Percentiles rank a stretch among this genome's conserved stretches.
Conservation (phyloP, 2,329 filamentous ascomycete species). For the Helminthosporium solani region DNA sequence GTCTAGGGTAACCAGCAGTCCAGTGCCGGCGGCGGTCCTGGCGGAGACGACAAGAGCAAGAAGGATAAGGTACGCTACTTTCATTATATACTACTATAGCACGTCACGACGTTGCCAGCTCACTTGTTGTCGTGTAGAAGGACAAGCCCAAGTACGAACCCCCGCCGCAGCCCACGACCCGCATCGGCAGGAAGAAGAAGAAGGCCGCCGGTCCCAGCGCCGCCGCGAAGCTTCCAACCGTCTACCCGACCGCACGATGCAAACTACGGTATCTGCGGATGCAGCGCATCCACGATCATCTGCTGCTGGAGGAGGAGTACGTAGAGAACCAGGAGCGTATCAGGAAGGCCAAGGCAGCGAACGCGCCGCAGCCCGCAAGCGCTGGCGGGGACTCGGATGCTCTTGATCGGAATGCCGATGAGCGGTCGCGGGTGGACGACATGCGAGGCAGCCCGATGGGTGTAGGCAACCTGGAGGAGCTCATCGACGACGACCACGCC, state of each 20-base stretch:
- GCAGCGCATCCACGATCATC: constrained; percentile 97
- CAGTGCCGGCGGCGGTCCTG: constrained; percentile 72
- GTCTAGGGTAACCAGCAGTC: constrained; percentile 79
- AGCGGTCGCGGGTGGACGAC: constrained; percentile 91
- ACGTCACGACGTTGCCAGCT: neutral
- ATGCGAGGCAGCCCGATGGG: constrained; percentile 99
- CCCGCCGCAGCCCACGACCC: constrained; percentile 92
- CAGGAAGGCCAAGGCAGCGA: constrained; percentile 78
- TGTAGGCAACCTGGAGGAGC: constrained; percentile 93
- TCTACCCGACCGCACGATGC: constrained; percentile 95
- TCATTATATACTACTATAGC: neutral
- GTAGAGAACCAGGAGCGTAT: constrained; percentile 98
- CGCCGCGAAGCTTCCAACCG: constrained; percentile 87
- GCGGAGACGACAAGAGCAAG: constrained; percentile 82
- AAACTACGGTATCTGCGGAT: constrained; percentile 96
- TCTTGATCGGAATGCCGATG: constrained; percentile 86
- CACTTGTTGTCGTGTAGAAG: constrained; percentile 62
- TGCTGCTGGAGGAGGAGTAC: constrained; percentile 95
- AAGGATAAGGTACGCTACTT: constrained; percentile 62
- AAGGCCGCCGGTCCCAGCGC: constrained; percentile 91
- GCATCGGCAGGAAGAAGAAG: constrained; percentile 98
- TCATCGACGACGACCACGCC: constrained; percentile 98
- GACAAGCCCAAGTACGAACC: constrained; percentile 99
- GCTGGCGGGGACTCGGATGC: constrained; percentile 69
- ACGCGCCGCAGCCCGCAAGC: constrained; percentile 58